phyloP scores from a whole-genome alignment of 2,329 filamentous ascomycete species.

The Zasmidium citrigriseum region DNA sequence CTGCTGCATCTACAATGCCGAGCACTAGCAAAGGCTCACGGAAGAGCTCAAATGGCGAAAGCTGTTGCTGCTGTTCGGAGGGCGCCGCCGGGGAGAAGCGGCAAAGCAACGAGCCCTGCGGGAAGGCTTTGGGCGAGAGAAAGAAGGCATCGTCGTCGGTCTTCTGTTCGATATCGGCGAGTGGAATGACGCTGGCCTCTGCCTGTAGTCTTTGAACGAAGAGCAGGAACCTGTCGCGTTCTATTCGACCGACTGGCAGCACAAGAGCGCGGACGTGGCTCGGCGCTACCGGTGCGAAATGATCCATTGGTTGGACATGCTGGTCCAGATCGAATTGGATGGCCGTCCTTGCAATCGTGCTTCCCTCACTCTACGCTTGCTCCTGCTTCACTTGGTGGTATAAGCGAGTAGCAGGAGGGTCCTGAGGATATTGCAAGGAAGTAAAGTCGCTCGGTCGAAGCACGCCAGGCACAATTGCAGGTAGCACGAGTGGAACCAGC shows the following conservation, averaged over 20 bases:
- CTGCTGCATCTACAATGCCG: constrained; percentile 77
- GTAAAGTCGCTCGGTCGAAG: not conserved
- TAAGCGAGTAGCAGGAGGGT: not conserved
- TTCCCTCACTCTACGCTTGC: no score
- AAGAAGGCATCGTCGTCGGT: constrained; percentile 18
- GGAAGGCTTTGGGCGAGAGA: constrained; percentile 83
- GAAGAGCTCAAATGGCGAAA: constrained; percentile 88
- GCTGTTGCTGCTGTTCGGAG: constrained; percentile 73
- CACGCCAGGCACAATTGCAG: not conserved
- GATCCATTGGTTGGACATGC: constrained; percentile 54
- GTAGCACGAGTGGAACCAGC: not conserved
- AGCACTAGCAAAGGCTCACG: constrained; percentile 81
- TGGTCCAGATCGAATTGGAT: not conserved
- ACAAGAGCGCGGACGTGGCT: constrained; percentile 87
- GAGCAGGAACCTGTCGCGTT: constrained; percentile 72
- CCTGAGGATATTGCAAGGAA: not conserved
- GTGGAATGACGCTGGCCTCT: constrained; percentile 69
- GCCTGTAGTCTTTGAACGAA: constrained; percentile 77
- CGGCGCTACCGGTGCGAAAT: constrained; percentile 85
- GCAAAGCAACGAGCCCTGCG: constrained; percentile 82
- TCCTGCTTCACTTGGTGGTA: not conserved
- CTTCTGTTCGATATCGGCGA: constrained; percentile 24
- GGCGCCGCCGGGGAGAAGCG: constrained; percentile 80
- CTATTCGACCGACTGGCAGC: constrained; percentile 84
- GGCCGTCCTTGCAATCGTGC: not conserved